These are phyloP conservation scores for Hemileccinum impolitum DNA, from an alignment of 768 basidiomycete species.

Conservation along the genomic window DNA sequence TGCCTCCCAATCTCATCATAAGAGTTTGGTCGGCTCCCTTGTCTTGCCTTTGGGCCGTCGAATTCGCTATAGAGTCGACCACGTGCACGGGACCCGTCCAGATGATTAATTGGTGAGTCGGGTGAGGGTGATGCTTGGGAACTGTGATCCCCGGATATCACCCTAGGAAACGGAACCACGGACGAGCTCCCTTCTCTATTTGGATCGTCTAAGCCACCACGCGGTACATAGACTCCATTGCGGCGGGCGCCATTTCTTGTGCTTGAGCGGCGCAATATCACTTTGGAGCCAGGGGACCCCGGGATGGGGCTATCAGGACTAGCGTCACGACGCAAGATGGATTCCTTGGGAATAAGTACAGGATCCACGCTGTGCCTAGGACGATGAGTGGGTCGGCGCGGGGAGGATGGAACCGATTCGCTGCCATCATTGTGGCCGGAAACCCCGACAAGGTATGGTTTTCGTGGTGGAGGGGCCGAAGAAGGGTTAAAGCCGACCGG, in stretches of 20 bases:
- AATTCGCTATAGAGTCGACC: conserved; percentile 75
- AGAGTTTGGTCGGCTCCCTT: conserved; percentile 60
- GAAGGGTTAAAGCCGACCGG: conserved; percentile 31
- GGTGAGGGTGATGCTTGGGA: conserved; percentile 35
- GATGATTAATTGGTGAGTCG: conserved; percentile 32
- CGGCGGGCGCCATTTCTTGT: conserved; percentile 47
- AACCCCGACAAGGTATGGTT: conserved; percentile 50
- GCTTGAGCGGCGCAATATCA: conserved; percentile 56
- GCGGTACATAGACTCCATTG: conserved; percentile 47
- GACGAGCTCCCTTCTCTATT: conserved; percentile 35
- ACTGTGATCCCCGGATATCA: conserved; percentile 50
- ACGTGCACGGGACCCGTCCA: conserved; percentile 39
- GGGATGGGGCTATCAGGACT: conserved; percentile 54
- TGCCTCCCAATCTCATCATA: conserved; percentile 64
- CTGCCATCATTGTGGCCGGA: conserved; percentile 44
- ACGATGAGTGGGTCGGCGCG: conserved; percentile 60
- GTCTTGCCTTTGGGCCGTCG: conserved; percentile 50
- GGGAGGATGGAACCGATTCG: conserved; percentile 36
- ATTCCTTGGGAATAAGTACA: conserved; percentile 48
- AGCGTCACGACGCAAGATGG: conserved; percentile 45
- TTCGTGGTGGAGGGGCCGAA: conserved; percentile 49
- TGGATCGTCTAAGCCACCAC: conserved; percentile 34
- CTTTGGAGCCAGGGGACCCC: conserved; percentile 35
- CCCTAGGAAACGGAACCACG: conserved; percentile 64
- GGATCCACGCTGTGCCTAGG: conserved; percentile 62